Conservation (phyloP, 164 flowering plant genomes). For the Cinnamomum chago region DNA sequence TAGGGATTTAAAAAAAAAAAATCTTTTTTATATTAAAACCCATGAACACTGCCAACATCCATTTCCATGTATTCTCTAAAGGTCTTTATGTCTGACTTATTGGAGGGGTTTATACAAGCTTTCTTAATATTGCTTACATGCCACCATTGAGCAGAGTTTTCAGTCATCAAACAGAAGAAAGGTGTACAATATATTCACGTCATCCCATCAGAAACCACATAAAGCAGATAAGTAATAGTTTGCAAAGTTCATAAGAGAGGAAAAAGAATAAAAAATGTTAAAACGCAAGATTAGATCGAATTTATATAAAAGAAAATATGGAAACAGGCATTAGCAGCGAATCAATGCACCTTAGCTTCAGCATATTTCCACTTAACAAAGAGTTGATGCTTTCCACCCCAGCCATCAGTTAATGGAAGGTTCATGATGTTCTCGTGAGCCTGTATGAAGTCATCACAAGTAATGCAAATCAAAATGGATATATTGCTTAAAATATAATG, state of each 20-base stretch:
- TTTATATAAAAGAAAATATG: conserved; percentile 1
- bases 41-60: too few relatives aligned
- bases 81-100: too few relatives aligned
- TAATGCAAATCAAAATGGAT: neutral
- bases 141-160: neutral
- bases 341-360: conserved; percentile 81
- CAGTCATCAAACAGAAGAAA: neutral
- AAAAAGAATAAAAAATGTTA: neutral
- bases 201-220: neutral
- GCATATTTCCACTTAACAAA: conserved; percentile 78
- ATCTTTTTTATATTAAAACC: too few relatives aligned
- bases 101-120: too few relatives aligned
- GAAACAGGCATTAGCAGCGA: neutral
- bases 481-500: too few relatives aligned
- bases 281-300: neutral
- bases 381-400: conserved; percentile 88
- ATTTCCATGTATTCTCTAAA: too few relatives aligned
- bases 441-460: conserved; percentile 24
- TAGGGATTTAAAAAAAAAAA: too few relatives aligned
- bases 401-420: conserved; percentile 73
- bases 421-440: conserved; percentile 79
- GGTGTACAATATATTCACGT: neutral
- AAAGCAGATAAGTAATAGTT: neutral
- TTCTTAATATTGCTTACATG: neutral
- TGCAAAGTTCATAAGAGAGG: too few relatives aligned